Percentiles rank a stretch among this genome's conserved stretches.
phyloP scores from a whole-genome alignment of 176 grass and related monocot genomes.

The Ananas comosus region DNA sequence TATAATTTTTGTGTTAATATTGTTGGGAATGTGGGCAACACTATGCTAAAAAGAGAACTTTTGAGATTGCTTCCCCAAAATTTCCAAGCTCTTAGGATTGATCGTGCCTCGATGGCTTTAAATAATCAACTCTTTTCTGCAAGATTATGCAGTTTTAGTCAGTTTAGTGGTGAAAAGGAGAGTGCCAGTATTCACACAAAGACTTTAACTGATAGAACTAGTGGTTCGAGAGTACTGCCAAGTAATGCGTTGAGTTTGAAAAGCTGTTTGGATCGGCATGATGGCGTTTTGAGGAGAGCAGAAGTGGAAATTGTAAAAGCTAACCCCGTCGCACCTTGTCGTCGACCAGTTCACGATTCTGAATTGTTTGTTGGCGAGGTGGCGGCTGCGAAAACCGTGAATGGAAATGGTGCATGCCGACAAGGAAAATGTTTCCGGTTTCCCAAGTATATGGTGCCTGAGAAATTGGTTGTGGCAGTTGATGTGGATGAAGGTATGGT shows the following conservation, averaged over 20 bases:
- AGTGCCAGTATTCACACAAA: constrained; percentile 7
- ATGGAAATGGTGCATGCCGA: constrained; percentile 40
- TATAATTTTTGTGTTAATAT: too few species aligned
- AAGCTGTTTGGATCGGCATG: constrained; percentile 33
- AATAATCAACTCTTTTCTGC: constrained; percentile 17
- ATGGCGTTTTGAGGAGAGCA: constrained; percentile 24
- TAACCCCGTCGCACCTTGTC: constrained; percentile 31
- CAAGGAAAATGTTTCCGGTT: constrained; percentile 44
- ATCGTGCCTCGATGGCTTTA: constrained; percentile 26
- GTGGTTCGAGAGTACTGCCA: constrained; percentile 24
- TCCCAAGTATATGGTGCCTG: constrained; percentile 10
- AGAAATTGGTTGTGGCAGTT: constrained; percentile 88
- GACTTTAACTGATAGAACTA: constrained; percentile 27
- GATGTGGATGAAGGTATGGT: constrained; percentile 93
- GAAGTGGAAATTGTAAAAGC: constrained; percentile 27
- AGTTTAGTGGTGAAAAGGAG: constrained; percentile 24
- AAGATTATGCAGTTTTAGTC: constrained; percentile 32
- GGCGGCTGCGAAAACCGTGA: constrained; percentile 13
- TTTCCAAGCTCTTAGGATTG: constrained; percentile 22
- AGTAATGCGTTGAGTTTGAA: constrained; percentile 40
- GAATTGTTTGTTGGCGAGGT: constrained; percentile 40
- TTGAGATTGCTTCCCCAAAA: constrained; percentile 40
- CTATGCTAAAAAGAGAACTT: constrained; percentile 53
- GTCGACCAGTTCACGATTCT: constrained; percentile 29
- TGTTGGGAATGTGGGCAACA: constrained; percentile 41